Conservation (phyloP, 176 grass and related monocot genomes). For the Eleusine coracana region DNA sequence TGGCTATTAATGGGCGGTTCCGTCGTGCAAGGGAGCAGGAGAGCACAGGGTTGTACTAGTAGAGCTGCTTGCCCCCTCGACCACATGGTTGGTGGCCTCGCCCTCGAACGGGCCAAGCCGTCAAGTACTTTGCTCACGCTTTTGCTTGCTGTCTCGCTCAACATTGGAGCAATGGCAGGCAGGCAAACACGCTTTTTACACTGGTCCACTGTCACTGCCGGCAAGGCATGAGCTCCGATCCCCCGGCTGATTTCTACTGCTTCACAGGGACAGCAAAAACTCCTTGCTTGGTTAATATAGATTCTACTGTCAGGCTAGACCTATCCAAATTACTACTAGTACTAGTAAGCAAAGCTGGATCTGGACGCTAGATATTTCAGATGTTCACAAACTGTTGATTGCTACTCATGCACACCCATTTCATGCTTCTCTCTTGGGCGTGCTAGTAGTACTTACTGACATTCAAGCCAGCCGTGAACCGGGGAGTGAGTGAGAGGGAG, state of each 20-base stretch:
- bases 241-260: no score
- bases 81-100: slow-evolving; percentile 42
- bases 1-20: background rate
- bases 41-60: background rate
- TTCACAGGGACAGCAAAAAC: no score
- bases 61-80: background rate
- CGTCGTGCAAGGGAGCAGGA: background rate
- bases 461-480: slow-evolving; percentile 1
- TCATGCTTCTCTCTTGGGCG: background rate
- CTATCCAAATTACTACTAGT: no score
- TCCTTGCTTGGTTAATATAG: no score
- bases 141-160: slow-evolving; percentile 11
- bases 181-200: background rate
- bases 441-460: background rate
- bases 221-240: background rate
- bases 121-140: slow-evolving; percentile 24
- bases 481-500: no score
- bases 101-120: slow-evolving; percentile 30
- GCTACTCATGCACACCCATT: no score
- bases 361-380: no score
- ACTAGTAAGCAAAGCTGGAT: no score
- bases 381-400: no score
- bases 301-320: no score
- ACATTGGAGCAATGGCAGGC: background rate
- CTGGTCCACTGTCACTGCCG: background rate